Evolutionary conservation across 495 filamentous ascomycete species (phyloP).

Genomic region (Trichoderma erinaceum): DNA sequence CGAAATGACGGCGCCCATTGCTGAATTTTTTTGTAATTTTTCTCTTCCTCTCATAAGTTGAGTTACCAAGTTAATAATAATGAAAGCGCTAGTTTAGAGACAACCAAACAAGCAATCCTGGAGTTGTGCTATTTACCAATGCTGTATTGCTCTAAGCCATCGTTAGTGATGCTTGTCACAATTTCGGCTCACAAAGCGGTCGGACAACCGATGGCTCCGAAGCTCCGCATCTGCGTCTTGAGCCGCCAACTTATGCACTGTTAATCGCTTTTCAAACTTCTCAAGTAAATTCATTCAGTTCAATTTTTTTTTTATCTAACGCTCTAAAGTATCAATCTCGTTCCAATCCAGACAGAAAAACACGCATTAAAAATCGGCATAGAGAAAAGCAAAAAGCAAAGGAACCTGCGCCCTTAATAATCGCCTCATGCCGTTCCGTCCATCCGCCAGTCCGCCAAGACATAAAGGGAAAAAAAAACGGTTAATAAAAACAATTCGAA

Average conservation of each 20-base stretch:
- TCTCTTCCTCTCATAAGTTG: too few species aligned
- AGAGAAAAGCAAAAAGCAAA: background rate
- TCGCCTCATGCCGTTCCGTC: background rate
- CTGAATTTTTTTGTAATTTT: background rate
- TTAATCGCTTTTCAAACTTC: background rate
- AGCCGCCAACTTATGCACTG: too few species aligned
- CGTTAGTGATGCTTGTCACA: too few species aligned
- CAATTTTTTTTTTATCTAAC: constrained; percentile 13
- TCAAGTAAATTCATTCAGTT: background rate
- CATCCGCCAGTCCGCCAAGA: constrained; percentile 12
- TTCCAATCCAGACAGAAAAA: constrained; percentile 3
- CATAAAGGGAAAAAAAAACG: background rate
- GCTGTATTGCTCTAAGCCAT: too few species aligned
- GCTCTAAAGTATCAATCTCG: constrained; percentile 6
- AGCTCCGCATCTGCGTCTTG: too few species aligned
- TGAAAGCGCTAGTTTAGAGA: too few species aligned
- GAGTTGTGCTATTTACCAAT: too few species aligned
- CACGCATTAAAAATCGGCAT: background rate
- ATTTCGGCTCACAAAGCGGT: too few species aligned
- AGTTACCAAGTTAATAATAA: too few species aligned
- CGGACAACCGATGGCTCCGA: too few species aligned
- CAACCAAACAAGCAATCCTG: too few species aligned
- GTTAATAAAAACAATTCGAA: background rate
- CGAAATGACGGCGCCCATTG: constrained; percentile 29
- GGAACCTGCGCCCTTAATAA: background rate